Evolutionary conservation across 139 green algal genomes (phyloP).

Genomic region (Edaphochlamys debaryana): DNA sequence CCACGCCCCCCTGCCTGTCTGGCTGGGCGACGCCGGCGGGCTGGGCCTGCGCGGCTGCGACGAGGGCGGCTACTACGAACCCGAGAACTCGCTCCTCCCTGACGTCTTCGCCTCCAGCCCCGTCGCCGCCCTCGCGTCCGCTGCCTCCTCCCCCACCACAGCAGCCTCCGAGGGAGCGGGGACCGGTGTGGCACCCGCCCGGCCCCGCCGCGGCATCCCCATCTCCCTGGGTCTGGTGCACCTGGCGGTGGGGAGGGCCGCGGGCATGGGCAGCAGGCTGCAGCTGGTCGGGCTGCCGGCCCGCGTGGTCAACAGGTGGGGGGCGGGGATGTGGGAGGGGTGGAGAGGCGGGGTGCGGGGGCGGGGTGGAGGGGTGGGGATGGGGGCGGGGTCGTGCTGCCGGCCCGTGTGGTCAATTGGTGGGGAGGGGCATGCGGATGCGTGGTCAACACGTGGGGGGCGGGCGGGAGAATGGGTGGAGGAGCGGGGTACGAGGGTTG

Average conservation of each 20-base stretch:
- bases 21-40: not conserved
- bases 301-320: constrained; percentile 55
- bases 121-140: not conserved
- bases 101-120: not conserved
- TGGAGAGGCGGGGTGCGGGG: not conserved
- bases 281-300: constrained; percentile 50
- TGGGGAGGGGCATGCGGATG: too few species aligned
- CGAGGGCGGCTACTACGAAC: constrained; percentile 60
- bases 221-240: constrained; percentile 70
- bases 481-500: too few species aligned
- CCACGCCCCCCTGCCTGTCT: constrained; percentile 18
- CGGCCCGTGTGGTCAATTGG: too few species aligned
- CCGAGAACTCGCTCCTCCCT: constrained; percentile 58
- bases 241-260: constrained; percentile 59
- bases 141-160: not conserved
- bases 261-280: constrained; percentile 38
- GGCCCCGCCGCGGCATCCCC: constrained; percentile 4
- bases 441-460: too few species aligned
- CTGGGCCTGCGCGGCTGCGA: constrained; percentile 13
- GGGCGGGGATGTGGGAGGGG: not conserved
- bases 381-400: too few species aligned
- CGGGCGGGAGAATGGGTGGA: too few species aligned
- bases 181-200: too few species aligned
- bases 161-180: not conserved
- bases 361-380: not conserved